Evolutionary conservation across 2,329 filamentous ascomycete species (phyloP).

Genomic region (Colletotrichum scovillei): DNA sequence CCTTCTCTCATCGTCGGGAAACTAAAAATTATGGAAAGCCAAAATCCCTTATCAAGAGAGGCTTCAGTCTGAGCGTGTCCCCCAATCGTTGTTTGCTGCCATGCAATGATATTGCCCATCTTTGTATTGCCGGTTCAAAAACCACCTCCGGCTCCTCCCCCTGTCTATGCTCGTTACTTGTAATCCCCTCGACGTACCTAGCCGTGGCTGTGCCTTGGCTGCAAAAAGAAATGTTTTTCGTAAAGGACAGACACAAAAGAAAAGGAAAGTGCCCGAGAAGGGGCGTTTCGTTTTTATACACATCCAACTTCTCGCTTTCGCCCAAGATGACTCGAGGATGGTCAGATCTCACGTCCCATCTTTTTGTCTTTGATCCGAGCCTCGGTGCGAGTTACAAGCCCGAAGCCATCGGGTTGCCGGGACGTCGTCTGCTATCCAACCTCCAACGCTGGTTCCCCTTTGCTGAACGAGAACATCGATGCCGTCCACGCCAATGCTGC

Average conservation of each 20-base stretch:
- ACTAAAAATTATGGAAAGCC: constrained; percentile 35
- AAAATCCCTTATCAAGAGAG: constrained; percentile 26
- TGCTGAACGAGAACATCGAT: constrained; percentile 1
- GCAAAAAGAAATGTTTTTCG: constrained; percentile 23
- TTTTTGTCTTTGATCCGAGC: not conserved
- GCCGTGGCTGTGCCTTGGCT: constrained; percentile 16
- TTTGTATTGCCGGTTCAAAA: constrained; percentile 36
- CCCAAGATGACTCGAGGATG: constrained; percentile 20
- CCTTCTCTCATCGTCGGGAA: constrained; percentile 18
- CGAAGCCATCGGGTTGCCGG: constrained; percentile 8
- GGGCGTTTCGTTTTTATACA: constrained; percentile 33
- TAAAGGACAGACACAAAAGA: constrained; percentile 35
- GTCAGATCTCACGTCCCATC: not conserved
- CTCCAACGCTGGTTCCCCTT: constrained; percentile 3
- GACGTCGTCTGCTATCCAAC: constrained; percentile 19
- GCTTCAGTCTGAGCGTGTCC: constrained; percentile 21
- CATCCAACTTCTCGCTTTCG: constrained; percentile 30
- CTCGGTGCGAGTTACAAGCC: not conserved
- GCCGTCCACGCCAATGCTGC: constrained; percentile 32
- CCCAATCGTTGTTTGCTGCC: constrained; percentile 19
- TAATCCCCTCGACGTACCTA: constrained; percentile 4
- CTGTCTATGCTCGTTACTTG: constrained; percentile 38
- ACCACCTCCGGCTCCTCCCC: constrained; percentile 22
- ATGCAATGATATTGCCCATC: constrained; percentile 34
- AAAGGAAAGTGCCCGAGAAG: constrained; percentile 15